Conservation (phyloP, 2,329 filamentous ascomycete genomes). For the Chrysoporthe puriensis region DNA sequence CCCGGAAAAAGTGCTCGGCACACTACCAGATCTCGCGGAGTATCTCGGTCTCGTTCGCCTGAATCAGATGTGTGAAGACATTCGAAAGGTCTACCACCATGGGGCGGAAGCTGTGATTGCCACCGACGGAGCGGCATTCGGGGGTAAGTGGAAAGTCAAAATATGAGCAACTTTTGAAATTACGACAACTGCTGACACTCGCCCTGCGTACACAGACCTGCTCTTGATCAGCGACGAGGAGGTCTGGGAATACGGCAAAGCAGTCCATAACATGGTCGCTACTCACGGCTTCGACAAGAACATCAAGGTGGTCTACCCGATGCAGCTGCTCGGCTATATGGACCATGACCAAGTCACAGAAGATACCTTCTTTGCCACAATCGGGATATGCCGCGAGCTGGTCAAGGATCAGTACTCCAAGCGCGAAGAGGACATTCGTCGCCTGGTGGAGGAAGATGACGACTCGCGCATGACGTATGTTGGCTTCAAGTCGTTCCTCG, state of each 20-base stretch:
- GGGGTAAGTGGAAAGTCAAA: background rate
- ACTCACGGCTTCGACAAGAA: background rate
- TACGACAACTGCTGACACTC: background rate
- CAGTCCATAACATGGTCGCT: background rate
- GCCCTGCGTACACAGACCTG: background rate
- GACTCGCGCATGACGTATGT: background rate
- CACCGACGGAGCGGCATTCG: background rate
- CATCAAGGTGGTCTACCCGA: background rate
- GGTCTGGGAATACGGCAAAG: background rate
- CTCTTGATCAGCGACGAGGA: background rate
- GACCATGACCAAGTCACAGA: background rate
- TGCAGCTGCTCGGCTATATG: background rate
- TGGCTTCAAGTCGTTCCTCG: background rate
- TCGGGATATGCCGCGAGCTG: background rate
- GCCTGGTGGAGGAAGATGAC: background rate
- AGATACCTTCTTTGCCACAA: background rate
- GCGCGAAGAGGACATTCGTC: background rate
- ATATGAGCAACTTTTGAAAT: background rate
- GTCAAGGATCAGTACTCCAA: background rate
- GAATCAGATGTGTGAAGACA: background rate
- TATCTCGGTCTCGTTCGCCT: background rate
- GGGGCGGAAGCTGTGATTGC: slow-evolving; percentile 1
- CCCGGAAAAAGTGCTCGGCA: background rate
- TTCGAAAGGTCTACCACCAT: background rate
- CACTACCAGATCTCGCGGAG: background rate